Base-by-base conservation (phyloP, 495 filamentous ascomycete species). In the Penicillium canescens region DNA sequence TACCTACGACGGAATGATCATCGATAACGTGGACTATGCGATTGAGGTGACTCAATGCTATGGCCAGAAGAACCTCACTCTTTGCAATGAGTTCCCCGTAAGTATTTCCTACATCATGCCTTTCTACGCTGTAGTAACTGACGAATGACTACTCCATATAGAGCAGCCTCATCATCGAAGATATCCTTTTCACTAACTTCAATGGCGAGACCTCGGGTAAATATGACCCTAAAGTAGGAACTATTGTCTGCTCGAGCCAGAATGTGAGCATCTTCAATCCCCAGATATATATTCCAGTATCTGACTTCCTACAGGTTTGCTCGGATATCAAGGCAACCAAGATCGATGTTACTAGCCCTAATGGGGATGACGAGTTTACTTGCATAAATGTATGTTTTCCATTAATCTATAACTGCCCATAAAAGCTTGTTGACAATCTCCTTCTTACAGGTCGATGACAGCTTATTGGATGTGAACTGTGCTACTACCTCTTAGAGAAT, bases 21-120 rank as follows among this genome's bases (percentile, higher is more conserved):
- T 83, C 54, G 63, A 75, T 50, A 85, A 84, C 41, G 82, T 83
- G 40, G 83, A 87, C 63, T 86, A 82, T 48, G 82, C 80, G 4
- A 85, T 87, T 54, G 82, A 86, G 59, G 72, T 86, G 31, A 82
- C 82, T 18, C 83, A 86, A 66, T 87, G 84, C 69, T 86, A 87
- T 55, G 83, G 83, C 3, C 83, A 87, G 63, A 76, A 65, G 14
- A 86, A 87, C 48, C 49, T 79, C 33, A 86, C 85, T 7, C 72
- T 86, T 11, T 87, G 84, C 57, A 74, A 83, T 39, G 55, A 82
- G 59, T 82, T 68, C 60, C 84, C 84, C 38, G 70, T 73, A 48
- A 8, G 62, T 59, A n/a, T 52, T 3, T 14, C 23, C n/a, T 42
- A 11, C 12, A 33, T 33, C 14, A 8, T 40, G 40, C 26, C 16